Base-by-base conservation (phyloP, 169 alveolate genomes). In the Eimeria mitis region DNA sequence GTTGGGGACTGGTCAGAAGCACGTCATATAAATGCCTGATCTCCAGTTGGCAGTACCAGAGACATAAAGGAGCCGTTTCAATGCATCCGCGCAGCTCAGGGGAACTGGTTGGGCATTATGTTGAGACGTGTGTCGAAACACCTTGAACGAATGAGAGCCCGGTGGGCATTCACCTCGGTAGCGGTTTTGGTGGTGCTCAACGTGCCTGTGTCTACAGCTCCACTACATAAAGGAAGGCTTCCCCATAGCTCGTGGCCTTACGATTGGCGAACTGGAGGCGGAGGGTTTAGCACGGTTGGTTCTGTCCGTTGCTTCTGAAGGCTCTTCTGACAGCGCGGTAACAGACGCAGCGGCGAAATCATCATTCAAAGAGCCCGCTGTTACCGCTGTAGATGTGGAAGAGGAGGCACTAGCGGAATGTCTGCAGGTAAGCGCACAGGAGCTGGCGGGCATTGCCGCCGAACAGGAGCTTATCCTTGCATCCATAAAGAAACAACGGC, bases 371-470 rank as follows among this genome's bases (percentile, higher is more conserved):
- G 73, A 49, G 16, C 65, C 83, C 7, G 47, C 11, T 40, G 79
- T 59, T 59, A 23, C 78, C 44, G 65, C 92, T 37, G 79, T 83
- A 11, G 92, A 47, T 37, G 40, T 87, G 28, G 92, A 87, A 56
- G 92, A 87, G 52, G 92, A 87, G 68, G 79, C 92, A 56, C 65
- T 87, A 34, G 92, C 92, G 63, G 63, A 87, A 49, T 87, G 78
- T 19, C 49, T 87, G 63, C 92, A 87, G 59, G 92, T 87, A 34
- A 87, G 92, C 54, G 81, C 92, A 25, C 83, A 87, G 61, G 92
- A 87, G 52, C 79, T 87, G 92, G 92, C 92, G 28, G 92, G 81
- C 44, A 49, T 87, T 31, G 92, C 92, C 61, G 92, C 92, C 16
- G 92, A 87, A 42, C 92, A 87, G 63, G 92, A 59, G 61, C 7